Percentiles rank a stretch among this genome's conserved stretches.
These are phyloP conservation scores for Penicillium coprophilum DNA, from an alignment of 495 filamentous ascomycete genomes.

Conservation along the genomic window DNA sequence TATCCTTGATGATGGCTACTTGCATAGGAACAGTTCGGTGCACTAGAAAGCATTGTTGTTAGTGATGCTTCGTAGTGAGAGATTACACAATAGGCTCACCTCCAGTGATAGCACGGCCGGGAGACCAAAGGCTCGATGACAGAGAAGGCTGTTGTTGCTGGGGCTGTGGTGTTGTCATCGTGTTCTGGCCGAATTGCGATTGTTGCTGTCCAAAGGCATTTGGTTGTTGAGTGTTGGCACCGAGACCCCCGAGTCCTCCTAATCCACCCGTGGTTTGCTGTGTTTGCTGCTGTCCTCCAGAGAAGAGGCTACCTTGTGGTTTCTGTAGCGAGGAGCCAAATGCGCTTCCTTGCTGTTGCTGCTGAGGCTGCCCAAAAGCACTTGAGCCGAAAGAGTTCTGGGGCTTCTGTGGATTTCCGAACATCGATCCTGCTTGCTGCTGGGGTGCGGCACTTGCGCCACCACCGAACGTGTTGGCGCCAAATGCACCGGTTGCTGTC, in stretches of 20 bases:
- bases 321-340: constrained; percentile 40
- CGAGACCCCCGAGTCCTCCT: constrained; percentile 24
- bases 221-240: constrained; percentile 25
- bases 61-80: constrained; percentile 1
- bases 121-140: constrained; percentile 50
- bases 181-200: constrained; percentile 33
- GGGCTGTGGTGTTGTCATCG: constrained; percentile 30
- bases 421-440: constrained; percentile 37
- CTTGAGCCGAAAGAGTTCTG: constrained; percentile 28
- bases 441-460: constrained; percentile 24
- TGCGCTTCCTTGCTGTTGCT: constrained; percentile 30
- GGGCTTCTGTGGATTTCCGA: constrained; percentile 41
- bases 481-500: constrained; percentile 33
- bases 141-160: constrained; percentile 43
- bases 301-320: constrained; percentile 38
- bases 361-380: constrained; percentile 21
- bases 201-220: constrained; percentile 40
- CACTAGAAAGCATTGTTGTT: constrained; percentile 29
- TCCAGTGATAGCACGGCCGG: constrained; percentile 48
- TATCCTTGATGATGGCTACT: constrained; percentile 70
- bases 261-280: constrained; percentile 30
- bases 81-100: constrained; percentile 24
- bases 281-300: constrained; percentile 38
- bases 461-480: constrained; percentile 29
- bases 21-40: constrained; percentile 86